phyloP scores from a whole-genome alignment of 169 alveolate species.

The Cryptosporidium muris region DNA sequence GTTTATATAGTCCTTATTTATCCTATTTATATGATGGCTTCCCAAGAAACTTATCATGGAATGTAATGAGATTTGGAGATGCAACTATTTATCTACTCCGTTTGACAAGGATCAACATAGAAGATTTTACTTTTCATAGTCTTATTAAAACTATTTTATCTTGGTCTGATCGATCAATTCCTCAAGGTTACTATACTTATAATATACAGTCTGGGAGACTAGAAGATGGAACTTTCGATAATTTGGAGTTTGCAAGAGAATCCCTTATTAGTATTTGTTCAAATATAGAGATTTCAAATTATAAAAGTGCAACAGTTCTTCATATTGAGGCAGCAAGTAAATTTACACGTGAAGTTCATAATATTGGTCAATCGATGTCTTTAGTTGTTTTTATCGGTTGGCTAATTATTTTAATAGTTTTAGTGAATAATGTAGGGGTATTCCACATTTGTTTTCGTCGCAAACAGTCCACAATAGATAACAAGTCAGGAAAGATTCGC shows the following conservation, averaged over 20 bases:
- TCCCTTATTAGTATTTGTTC: neutral
- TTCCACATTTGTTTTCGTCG: slow-evolving; percentile 46
- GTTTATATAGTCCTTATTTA: slow-evolving; percentile 33
- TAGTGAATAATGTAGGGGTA: slow-evolving; percentile 69
- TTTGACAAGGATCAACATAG: slow-evolving; percentile 25
- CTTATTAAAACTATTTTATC: slow-evolving; percentile 15
- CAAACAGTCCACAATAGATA: neutral
- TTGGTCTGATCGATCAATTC: slow-evolving; percentile 3
- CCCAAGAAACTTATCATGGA: slow-evolving; percentile 56
- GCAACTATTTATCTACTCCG: slow-evolving; percentile 35
- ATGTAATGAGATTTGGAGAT: slow-evolving; percentile 60
- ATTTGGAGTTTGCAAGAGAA: neutral
- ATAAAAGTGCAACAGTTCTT: slow-evolving; percentile 20
- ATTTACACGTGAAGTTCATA: slow-evolving; percentile 59
- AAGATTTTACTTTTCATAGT: slow-evolving; percentile 35
- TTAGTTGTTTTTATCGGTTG: slow-evolving; percentile 65
- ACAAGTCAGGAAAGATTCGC: neutral
- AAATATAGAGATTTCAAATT: slow-evolving; percentile 18
- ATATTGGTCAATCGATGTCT: slow-evolving; percentile 68
- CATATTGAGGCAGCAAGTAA: slow-evolving; percentile 65
- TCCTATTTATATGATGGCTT: slow-evolving; percentile 22
- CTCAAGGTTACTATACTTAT: slow-evolving; percentile 41
- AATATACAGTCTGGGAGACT: slow-evolving; percentile 68
- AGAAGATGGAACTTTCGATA: neutral
- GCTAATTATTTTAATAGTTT: slow-evolving; percentile 38